Conservation (phyloP, 257 asterid genomes). For the Solanum bukasovii region DNA sequence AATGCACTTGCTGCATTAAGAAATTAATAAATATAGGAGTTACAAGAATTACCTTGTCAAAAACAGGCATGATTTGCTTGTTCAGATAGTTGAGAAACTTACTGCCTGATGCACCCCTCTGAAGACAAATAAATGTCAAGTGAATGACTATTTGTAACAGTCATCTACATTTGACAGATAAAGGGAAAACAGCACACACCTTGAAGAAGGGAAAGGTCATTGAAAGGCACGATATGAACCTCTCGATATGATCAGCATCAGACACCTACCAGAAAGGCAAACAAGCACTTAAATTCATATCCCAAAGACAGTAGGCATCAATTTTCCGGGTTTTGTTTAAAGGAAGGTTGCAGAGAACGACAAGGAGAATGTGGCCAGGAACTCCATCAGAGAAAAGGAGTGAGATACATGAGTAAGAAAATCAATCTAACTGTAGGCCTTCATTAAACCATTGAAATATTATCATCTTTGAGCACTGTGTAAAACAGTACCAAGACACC, state of each 20-base stretch:
- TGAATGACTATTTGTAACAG: constrained; percentile 3
- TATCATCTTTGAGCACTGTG: background rate
- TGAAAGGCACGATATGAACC: constrained; percentile 62
- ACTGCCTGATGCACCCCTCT: constrained; percentile 92
- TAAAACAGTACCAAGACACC: background rate
- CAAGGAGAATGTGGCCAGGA: background rate
- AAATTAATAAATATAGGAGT: background rate
- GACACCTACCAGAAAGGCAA: constrained; percentile 45
- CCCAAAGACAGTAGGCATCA: background rate
- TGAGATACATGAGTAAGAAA: background rate
- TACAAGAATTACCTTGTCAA: constrained; percentile 64
- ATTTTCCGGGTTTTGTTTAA: background rate
- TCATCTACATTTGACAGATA: background rate
- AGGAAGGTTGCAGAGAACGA: background rate
- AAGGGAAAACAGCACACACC: constrained; percentile 27
- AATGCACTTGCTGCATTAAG: background rate
- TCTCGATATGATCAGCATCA: constrained; percentile 74
- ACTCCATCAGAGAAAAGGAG: background rate
- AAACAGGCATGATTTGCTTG: constrained; percentile 75
- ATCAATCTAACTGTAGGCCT: background rate
- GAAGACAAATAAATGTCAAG: constrained; percentile 11
- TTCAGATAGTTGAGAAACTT: constrained; percentile 73
- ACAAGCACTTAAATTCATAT: background rate
- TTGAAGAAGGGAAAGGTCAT: constrained; percentile 73
- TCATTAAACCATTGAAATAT: background rate